Evolutionary conservation across 1,139 yeast species (phyloP), one percentile per base, ranked within the genome.

Genomic region (Zygoascus meyerae): DNA sequence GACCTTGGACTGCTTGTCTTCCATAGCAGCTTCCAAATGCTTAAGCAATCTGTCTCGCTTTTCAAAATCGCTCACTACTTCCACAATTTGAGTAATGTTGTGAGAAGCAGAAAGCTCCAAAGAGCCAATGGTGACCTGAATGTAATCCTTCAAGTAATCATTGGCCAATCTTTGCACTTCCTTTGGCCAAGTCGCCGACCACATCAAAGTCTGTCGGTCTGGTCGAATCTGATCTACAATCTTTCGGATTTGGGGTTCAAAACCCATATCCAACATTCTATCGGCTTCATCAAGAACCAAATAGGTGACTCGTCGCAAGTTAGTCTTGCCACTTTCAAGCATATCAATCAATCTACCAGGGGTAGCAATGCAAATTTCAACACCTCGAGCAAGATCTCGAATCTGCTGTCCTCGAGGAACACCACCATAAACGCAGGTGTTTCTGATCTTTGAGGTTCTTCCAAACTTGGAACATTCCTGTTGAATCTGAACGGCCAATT

Each of bases 101-200:
- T 92, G 97, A 46, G 97, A 87, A 54, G 98, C 98, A 63, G 97
- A 75, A 63, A 92, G 79, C 70, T 92, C 97, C 65, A 90, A 77
- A 52, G 97, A 92, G 67, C 98, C 98, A 68, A 92, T 74, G 60
- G 86, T 90, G 58, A 92, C 98, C 74, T 92, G 98, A 65, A 92
- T 90, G 62, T 92, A 95, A 66, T 92, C 96, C 53, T 79, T 72
- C 68, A 90, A 77, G 71, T 87, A 92, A 69, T 92, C 98, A 63
- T 83, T 78, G 56, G 97, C 94, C 65, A 92, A 78, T 58, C 81
- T 75, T 75, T 90, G 95, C 55, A 92, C 97, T 70, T 87, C 95
- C 77, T 89, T 89, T 64, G 98, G 98, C 98, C 98, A 92, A 48
- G 98, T 92, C 59, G 98, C 98, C 56, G 97, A 89, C 97, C 97